phyloP scores from a whole-genome alignment of 1,284 basidiomycete genomes.

The Sporisorium scitamineum region DNA sequence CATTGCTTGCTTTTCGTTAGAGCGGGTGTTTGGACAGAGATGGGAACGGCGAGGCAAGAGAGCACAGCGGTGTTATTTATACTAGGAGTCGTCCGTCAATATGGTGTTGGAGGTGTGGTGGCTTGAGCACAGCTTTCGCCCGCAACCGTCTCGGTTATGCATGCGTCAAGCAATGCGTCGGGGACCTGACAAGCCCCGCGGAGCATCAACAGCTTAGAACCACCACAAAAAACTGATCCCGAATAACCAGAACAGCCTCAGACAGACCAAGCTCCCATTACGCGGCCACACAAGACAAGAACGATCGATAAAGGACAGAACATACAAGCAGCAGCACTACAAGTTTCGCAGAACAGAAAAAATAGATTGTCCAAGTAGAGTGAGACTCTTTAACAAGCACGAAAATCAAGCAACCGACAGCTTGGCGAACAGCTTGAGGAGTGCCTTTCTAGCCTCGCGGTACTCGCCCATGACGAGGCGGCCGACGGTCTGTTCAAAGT shows the following conservation, averaged over 20 bases:
- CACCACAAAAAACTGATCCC: not conserved
- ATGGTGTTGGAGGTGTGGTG: not conserved
- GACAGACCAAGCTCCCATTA: too few relatives aligned
- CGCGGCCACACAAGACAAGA: not conserved
- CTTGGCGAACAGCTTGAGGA: constrained; percentile 59
- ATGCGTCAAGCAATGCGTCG: not conserved
- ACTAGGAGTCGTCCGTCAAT: not conserved
- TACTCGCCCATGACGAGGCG: constrained; percentile 52
- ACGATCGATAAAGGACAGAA: not conserved
- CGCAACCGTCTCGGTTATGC: constrained; percentile 7
- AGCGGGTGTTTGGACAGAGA: too few relatives aligned
- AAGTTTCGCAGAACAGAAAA: not conserved
- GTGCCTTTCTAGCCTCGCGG: constrained; percentile 47
- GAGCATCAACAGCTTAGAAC: not conserved
- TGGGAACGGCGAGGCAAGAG: not conserved
- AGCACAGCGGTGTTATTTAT: not conserved
- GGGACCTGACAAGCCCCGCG: not conserved
- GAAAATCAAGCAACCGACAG: constrained; percentile 20
- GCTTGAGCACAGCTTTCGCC: constrained; percentile 9
- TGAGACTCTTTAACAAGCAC: not conserved
- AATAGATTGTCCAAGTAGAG: not conserved
- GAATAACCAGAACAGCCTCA: not conserved
- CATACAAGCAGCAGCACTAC: not conserved
- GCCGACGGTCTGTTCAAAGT: constrained; percentile 52
- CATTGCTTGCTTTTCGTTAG: constrained; percentile 15